Percentiles rank a stretch among this genome's conserved stretches.
phyloP scores from a whole-genome alignment of 208 protist species.

The Porcisia hertigi region DNA sequence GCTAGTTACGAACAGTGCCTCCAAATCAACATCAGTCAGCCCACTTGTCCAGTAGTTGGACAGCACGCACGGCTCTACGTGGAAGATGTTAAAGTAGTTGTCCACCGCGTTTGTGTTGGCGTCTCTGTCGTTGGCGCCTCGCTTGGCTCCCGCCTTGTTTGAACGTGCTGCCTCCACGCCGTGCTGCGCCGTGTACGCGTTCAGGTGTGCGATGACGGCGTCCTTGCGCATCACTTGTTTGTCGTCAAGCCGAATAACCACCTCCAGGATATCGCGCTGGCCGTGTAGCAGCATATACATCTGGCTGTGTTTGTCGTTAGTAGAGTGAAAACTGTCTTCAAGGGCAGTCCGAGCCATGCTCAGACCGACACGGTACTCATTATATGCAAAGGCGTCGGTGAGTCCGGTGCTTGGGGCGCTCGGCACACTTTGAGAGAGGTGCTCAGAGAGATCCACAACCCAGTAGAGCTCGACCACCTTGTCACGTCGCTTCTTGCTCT shows the following conservation, averaged over 20 bases:
- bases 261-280: constrained; percentile 68
- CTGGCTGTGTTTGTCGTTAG: constrained; percentile 76
- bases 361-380: constrained; percentile 74
- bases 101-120: constrained; percentile 25
- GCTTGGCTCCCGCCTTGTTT: constrained; percentile 18
- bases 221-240: constrained; percentile 71
- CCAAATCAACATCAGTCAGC: constrained; percentile 62
- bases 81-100: constrained; percentile 74
- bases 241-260: constrained; percentile 73
- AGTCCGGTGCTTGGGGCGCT: constrained; percentile 16
- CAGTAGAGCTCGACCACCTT: constrained; percentile 71
- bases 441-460: constrained; percentile 55
- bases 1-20: constrained; percentile 73
- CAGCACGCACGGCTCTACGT: constrained; percentile 78
- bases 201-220: constrained; percentile 66
- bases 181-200: constrained; percentile 49
- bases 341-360: constrained; percentile 70
- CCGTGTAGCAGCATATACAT: constrained; percentile 82
- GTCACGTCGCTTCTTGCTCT: constrained; percentile 72
- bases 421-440: constrained; percentile 30
- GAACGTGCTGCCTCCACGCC: constrained; percentile 44
- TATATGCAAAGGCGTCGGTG: constrained; percentile 57
- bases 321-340: constrained; percentile 40
- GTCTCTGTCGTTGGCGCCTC: constrained; percentile 5
- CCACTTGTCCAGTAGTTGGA: constrained; percentile 78